Percentiles rank a stretch among this genome's conserved stretches.
These are phyloP conservation scores for Coprinopsis strossmayeri DNA, from an alignment of 768 basidiomycete species.

Conservation along the genomic window DNA sequence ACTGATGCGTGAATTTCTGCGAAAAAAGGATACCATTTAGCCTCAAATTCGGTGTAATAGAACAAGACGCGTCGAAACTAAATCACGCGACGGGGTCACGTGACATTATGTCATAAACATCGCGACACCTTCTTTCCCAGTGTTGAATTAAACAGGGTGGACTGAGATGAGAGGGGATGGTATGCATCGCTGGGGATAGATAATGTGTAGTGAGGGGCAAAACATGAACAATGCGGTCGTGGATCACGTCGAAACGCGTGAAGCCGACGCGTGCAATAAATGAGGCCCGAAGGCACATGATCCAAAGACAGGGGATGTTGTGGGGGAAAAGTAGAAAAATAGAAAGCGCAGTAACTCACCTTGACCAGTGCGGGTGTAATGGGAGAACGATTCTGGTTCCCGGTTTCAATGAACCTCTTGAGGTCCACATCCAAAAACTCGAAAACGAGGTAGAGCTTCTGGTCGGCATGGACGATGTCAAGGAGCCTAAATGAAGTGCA, in stretches of 20 bases:
- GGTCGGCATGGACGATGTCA: constrained; percentile 95
- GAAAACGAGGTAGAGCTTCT: constrained; percentile 96
- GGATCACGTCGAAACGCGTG: constrained; percentile 2
- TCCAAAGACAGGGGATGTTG: neutral
- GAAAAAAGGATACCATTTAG: constrained; percentile 5
- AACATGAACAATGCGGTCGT: neutral
- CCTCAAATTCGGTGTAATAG: constrained; percentile 2
- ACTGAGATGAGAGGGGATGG: too few species aligned
- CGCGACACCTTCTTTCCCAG: neutral
- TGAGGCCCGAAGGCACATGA: neutral
- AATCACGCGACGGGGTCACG: constrained; percentile 20
- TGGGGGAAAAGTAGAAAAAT: constrained; percentile 6
- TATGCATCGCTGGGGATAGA: too few species aligned
- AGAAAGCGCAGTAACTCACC: constrained; percentile 42
- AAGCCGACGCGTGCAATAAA: constrained; percentile 1
- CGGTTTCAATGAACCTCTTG: constrained; percentile 93
- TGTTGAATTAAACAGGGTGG: too few species aligned
- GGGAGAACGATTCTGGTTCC: constrained; percentile 64
- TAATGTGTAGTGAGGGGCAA: too few species aligned
- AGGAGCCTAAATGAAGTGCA: too few species aligned
- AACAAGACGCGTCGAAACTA: constrained; percentile 15
- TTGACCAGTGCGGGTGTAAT: constrained; percentile 72
- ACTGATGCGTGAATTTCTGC: constrained; percentile 95
- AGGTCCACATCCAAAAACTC: constrained; percentile 97
- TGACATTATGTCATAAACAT: constrained; percentile 19